Evolutionary conservation across 257 asterid genomes (phyloP).

Genomic region (Schizonepeta tenuifolia): DNA sequence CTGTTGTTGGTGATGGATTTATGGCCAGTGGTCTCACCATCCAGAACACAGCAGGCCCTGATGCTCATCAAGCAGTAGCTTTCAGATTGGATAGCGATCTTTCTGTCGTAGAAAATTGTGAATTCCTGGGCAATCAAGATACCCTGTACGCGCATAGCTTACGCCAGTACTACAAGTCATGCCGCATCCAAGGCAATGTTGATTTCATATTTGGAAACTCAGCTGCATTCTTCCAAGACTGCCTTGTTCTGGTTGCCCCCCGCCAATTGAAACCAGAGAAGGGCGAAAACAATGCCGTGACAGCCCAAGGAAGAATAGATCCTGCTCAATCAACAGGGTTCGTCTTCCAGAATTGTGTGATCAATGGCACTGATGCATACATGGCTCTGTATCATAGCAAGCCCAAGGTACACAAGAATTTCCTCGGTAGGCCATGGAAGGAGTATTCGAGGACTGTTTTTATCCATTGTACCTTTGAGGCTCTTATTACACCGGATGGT

Average conservation of each 20-base stretch:
- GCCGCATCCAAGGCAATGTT: slow-evolving; percentile 57
- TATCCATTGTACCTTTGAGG: slow-evolving; percentile 42
- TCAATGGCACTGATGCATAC: slow-evolving; percentile 54
- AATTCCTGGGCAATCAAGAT: slow-evolving; percentile 61
- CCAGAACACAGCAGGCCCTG: slow-evolving; percentile 59
- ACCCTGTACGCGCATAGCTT: slow-evolving; percentile 51
- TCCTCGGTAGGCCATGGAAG: slow-evolving; percentile 66
- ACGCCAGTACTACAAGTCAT: slow-evolving; percentile 60
- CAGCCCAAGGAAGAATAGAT: slow-evolving; percentile 58
- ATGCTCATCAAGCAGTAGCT: slow-evolving; percentile 63
- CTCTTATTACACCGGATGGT: slow-evolving; percentile 45
- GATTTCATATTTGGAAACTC: slow-evolving; percentile 64
- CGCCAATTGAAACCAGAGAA: slow-evolving; percentile 46
- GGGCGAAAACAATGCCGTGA: slow-evolving; percentile 56
- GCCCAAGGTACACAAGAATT: slow-evolving; percentile 43
- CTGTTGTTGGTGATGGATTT: slow-evolving; percentile 57
- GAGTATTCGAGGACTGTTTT: slow-evolving; percentile 54
- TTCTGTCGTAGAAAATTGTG: slow-evolving; percentile 50
- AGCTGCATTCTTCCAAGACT: slow-evolving; percentile 51
- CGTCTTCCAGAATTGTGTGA: slow-evolving; percentile 47
- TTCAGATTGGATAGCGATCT: slow-evolving; percentile 53
- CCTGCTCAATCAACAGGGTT: slow-evolving; percentile 57
- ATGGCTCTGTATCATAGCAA: slow-evolving; percentile 48
- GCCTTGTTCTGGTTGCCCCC: slow-evolving; percentile 47
- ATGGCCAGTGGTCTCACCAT: slow-evolving; percentile 55